A percentile compares a stretch with the other conserved stretches of the same genome.
Conservation (phyloP, 192 early-diverging fungal species). For the Pilobolus umbonatus region DNA sequence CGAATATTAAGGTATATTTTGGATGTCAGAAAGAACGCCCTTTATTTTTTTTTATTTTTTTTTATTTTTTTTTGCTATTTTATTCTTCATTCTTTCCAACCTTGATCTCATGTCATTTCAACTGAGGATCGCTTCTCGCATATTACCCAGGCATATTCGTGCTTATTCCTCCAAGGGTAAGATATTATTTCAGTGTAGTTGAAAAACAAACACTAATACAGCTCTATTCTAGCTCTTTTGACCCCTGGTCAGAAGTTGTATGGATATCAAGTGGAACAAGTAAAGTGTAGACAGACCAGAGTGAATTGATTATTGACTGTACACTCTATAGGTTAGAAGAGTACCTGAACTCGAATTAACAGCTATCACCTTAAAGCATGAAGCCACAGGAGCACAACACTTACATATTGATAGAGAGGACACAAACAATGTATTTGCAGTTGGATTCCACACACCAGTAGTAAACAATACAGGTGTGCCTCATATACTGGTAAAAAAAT, state of each 20-base stretch:
- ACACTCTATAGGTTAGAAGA: conserved; percentile 36
- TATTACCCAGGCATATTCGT: background rate
- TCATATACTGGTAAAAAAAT: conserved; percentile 68
- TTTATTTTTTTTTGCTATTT: background rate
- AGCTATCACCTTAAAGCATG: conserved; percentile 71
- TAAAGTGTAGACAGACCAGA: background rate
- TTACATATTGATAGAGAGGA: conserved; percentile 85
- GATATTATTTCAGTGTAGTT: background rate
- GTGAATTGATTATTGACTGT: background rate
- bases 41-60: background rate
- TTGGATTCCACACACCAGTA: conserved; percentile 85
- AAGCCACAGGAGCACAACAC: conserved; percentile 77
- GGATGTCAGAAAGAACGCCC: too few relatives aligned
- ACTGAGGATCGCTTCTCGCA: conserved; percentile 2
- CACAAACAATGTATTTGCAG: conserved; percentile 90
- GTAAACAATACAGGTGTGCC: conserved; percentile 81
- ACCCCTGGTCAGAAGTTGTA: conserved; percentile 14
- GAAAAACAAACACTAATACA: background rate
- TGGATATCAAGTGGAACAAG: conserved; percentile 19
- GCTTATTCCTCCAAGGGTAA: conserved; percentile 12
- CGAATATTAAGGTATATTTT: too few relatives aligned
- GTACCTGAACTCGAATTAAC: conserved; percentile 77
- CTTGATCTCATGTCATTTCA: conserved; percentile 17
- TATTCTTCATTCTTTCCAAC: background rate
- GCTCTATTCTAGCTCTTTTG: conserved; percentile 1